Base-by-base conservation (phyloP, 257 asterid species). In the Fraxinus pennsylvanica region DNA sequence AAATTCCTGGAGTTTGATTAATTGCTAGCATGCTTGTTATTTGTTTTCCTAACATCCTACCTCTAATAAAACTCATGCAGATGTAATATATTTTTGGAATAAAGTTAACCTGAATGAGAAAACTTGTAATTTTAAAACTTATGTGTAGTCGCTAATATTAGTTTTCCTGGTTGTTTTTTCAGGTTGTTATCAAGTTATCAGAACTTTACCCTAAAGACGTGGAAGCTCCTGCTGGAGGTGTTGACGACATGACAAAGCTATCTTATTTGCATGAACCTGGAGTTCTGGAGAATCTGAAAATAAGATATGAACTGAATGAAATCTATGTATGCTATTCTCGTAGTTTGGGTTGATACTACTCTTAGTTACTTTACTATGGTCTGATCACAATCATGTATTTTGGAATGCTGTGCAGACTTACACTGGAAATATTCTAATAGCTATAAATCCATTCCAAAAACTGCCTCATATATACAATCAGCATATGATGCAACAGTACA, bases 231-330 rank as follows among this genome's bases (percentile, higher is more conserved):
- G 88, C 97, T 73, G 99, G 93, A 68, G 99, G 99, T 81, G 98
- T 95, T 84, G 98, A 95, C 87, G 99, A 95, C 92, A 92, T 95
- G 99, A 95, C 99, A 80, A 95, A 93, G 87, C 86, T 95, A 68
- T 89, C 96, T 78, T 95, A 95, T 88, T 82, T 95, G 88, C 99
- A 95, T 76, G 99, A 95, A 87, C 99, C 99, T 77, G 99, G 99
- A 73, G 99, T 95, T 79, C 80, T 95, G 79, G 88, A 84, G 85
- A 95, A 95, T 88, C 95, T 95, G 82, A 91, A 76, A 87, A 85
- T 76, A 77, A 87, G 99, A 95, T 95, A 95, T 72, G 99, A 95
- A 83, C 99, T 95, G 74, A 95, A 92, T 76, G 99, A 95, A 86
- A 95, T 95, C 76, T 95, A 95, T 89, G 99, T 95, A 86, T 69